Base-by-base conservation (phyloP, 805 yeast genomes). In the Wickerhamomyces hampshirensis region DNA sequence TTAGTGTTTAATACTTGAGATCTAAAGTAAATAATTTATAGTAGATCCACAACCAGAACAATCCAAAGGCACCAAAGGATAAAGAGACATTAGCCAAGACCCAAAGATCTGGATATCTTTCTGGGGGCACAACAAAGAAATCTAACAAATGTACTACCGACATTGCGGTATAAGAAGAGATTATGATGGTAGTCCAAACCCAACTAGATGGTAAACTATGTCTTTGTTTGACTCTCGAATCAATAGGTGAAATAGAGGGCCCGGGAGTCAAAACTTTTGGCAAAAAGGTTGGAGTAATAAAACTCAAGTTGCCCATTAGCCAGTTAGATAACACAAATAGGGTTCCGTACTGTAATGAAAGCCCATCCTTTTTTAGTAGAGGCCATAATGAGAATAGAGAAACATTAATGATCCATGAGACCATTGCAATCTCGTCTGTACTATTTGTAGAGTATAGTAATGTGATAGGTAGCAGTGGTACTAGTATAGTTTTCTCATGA, bases 331-430 rank as follows among this genome's bases (percentile, higher is more conserved):
- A 54, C 3, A 77, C 55, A 15, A 76, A 62, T 34, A 80, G 58
- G 7, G 77, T 77, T 37, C 68, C 59, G 58, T 84, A 89, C 56
- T 93, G 98, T 42, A 89, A 63, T 1, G 57, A 59, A 18, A 93
- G 66, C 1, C 77, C 78, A 51, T 93, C 98, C 44, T 78, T 79
- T 47, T 77, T 75, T 46, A 93, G 64, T 31, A 91, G 63, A 0
- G 99, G 98, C 75, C 84, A 88, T 64, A 93, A 63, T 33, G 96
- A 86, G 59, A 89, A 93, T 23, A 82, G 63, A 0, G 91, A 84
- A 10, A 87, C 70, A 55, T 91, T 93, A 49, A 80, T 80, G 42
- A 91, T 76, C 97, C 98, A 93, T 35, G 80, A 77, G 2, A 85
- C 75, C 63, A 86, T 73, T 4, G 91, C 77, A n/a, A 78, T 68